Percentiles rank a stretch among this genome's conserved stretches.
phyloP scores from a whole-genome alignment of 768 basidiomycete species.

The Pulveroboletus ravenelii region DNA sequence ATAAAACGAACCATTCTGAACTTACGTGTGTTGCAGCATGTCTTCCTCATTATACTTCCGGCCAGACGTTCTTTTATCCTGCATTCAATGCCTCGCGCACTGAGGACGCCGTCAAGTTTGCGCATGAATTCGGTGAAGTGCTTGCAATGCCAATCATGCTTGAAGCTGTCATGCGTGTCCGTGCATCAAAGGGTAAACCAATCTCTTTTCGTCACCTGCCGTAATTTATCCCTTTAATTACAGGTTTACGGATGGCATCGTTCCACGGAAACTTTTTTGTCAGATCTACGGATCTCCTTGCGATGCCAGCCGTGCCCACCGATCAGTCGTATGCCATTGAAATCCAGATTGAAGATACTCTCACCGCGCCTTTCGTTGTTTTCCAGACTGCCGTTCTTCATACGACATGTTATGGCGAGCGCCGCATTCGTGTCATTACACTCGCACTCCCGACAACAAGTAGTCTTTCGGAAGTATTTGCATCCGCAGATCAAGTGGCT shows the following conservation, averaged over 20 bases:
- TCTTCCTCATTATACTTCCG: conserved; percentile 95
- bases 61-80: conserved; percentile 97
- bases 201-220: background rate
- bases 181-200: conserved; percentile 81
- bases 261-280: conserved; percentile 99
- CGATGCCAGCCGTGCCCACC: conserved; percentile 94
- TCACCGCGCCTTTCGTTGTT: conserved; percentile 87
- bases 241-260: conserved; percentile 89
- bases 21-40: conserved; percentile 50
- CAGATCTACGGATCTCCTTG: conserved; percentile 91
- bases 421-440: conserved; percentile 88
- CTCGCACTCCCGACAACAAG: conserved; percentile 83
- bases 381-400: conserved; percentile 93
- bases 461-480: conserved; percentile 85
- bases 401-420: conserved; percentile 90
- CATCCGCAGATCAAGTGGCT: conserved; percentile 85
- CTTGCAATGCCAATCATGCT: conserved; percentile 92
- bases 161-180: conserved; percentile 96
- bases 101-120: conserved; percentile 97
- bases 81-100: conserved; percentile 93
- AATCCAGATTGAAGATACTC: conserved; percentile 90
- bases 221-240: background rate
- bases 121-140: conserved; percentile 93
- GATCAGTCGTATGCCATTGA: conserved; percentile 97
- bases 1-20: background rate